Percentiles rank a stretch among this genome's conserved stretches.
Conservation (phyloP, 768 basidiomycete species). For the Pisolithus marmoratus region DNA sequence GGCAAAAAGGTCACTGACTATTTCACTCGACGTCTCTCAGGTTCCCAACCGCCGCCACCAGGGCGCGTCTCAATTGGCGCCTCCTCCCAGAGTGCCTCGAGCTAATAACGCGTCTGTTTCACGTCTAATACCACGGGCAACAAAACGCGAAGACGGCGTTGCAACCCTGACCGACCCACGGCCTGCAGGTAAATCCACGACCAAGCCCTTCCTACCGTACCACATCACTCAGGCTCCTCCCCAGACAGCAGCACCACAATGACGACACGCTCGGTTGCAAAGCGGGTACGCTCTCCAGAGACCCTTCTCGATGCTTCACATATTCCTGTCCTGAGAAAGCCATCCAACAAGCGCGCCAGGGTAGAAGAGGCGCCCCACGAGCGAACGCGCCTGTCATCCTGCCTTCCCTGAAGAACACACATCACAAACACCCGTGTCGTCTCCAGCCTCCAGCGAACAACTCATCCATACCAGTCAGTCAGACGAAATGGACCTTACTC, state of each 20-base stretch:
- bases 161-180: slow-evolving; percentile 1
- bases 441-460: slow-evolving; percentile 21
- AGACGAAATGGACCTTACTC: slow-evolving; percentile 52
- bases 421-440: slow-evolving; percentile 17
- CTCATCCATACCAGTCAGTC: slow-evolving; percentile 63
- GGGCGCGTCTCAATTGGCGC: not conserved
- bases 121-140: slow-evolving; percentile 5
- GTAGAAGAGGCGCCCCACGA: slow-evolving; percentile 5
- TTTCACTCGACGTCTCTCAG: slow-evolving; percentile 32
- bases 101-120: slow-evolving; percentile 1
- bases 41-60: slow-evolving; percentile 10
- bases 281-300: slow-evolving; percentile 24
- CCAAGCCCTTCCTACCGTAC: not conserved
- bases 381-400: slow-evolving; percentile 4
- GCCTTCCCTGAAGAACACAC: slow-evolving; percentile 29
- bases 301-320: not conserved
- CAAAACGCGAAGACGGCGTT: not conserved
- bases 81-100: slow-evolving; percentile 11
- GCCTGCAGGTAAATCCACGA: slow-evolving; percentile 17
- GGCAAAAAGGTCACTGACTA: slow-evolving; percentile 40
- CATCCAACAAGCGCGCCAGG: slow-evolving; percentile 19
- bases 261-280: slow-evolving; percentile 10
- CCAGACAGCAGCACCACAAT: slow-evolving; percentile 10
- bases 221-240: slow-evolving; percentile 2
- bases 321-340: slow-evolving; percentile 12